A percentile compares a stretch with the other conserved stretches of the same genome.
Evolutionary conservation across 1,284 basidiomycete species (phyloP).

Genomic region (Fomitopsis pinicola): DNA sequence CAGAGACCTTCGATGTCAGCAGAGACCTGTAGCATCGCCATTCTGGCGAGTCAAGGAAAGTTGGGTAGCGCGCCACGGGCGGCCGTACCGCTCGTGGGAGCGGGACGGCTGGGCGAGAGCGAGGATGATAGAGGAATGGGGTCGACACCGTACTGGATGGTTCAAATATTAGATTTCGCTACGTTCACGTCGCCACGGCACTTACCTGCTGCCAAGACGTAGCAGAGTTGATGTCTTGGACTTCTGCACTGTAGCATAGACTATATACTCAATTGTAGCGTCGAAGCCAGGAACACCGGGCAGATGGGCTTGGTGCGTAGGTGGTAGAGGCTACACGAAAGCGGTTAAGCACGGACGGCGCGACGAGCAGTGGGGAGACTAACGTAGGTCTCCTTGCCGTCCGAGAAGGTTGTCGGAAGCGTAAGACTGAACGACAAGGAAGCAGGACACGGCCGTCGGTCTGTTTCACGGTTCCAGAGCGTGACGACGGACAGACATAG

Average conservation of each 20-base stretch:
- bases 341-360: neutral
- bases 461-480: conserved; percentile 53
- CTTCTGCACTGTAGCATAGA: conserved; percentile 22
- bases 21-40: conserved; percentile 49
- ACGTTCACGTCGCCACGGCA: neutral
- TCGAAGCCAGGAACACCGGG: conserved; percentile 67
- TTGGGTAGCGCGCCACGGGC: conserved; percentile 22
- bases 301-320: conserved; percentile 60
- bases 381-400: conserved; percentile 55
- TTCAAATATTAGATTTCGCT: neutral
- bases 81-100: conserved; percentile 44
- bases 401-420: conserved; percentile 54
- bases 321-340: conserved; percentile 46
- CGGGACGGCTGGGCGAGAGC: conserved; percentile 52
- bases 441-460: conserved; percentile 42
- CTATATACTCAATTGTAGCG: conserved; percentile 22
- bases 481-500: conserved; percentile 47
- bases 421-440: conserved; percentile 48
- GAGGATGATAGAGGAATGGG: conserved; percentile 62
- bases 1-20: conserved; percentile 35
- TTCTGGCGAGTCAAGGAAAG: conserved; percentile 38
- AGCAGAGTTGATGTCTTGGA: conserved; percentile 20
- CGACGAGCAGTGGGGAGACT: conserved; percentile 21
- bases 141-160: conserved; percentile 44
- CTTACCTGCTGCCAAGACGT: conserved; percentile 23